phyloP scores from a whole-genome alignment of 345 rosid species.

The Carallia pectinifolia region DNA sequence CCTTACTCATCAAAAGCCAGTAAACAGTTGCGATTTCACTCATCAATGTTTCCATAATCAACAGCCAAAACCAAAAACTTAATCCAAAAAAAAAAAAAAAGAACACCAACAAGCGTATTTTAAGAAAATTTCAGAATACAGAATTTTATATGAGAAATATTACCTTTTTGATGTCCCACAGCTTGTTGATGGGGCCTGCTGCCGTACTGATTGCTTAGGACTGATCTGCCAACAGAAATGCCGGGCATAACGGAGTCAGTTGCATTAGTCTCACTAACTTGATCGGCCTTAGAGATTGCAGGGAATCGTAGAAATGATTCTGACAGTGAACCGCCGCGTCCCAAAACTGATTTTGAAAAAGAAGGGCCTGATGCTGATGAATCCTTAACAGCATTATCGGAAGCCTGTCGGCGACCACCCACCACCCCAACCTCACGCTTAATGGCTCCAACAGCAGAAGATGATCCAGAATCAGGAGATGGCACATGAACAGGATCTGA shows the following conservation, averaged over 20 bases:
- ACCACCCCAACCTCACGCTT: constrained; percentile 90
- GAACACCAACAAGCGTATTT: not conserved
- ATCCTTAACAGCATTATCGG: constrained; percentile 51
- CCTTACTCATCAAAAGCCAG: not conserved
- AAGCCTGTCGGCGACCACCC: constrained; percentile 59
- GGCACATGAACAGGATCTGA: constrained; percentile 97
- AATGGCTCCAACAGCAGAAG: constrained; percentile 78
- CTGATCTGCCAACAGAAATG: constrained; percentile 45
- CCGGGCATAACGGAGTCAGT: constrained; percentile 42
- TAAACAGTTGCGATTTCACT: not conserved
- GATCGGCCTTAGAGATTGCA: constrained; percentile 55
- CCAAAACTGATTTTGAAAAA: constrained; percentile 44
- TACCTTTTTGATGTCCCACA: constrained; percentile 66
- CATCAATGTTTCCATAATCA: not conserved
- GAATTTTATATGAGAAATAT: not conserved
- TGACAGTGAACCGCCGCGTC: constrained; percentile 46
- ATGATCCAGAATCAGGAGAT: constrained; percentile 79
- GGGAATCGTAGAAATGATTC: constrained; percentile 55
- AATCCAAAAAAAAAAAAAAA: not conserved
- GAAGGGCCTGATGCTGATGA: constrained; percentile 41
- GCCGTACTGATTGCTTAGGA: constrained; percentile 46
- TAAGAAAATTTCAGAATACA: not conserved
- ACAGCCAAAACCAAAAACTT: not conserved
- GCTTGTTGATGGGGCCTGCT: constrained; percentile 54
- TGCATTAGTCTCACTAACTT: constrained; percentile 39